Evolutionary conservation across 805 yeast species (phyloP), one percentile per base, ranked within the genome.

Genomic region (Candida palmyrensis): DNA sequence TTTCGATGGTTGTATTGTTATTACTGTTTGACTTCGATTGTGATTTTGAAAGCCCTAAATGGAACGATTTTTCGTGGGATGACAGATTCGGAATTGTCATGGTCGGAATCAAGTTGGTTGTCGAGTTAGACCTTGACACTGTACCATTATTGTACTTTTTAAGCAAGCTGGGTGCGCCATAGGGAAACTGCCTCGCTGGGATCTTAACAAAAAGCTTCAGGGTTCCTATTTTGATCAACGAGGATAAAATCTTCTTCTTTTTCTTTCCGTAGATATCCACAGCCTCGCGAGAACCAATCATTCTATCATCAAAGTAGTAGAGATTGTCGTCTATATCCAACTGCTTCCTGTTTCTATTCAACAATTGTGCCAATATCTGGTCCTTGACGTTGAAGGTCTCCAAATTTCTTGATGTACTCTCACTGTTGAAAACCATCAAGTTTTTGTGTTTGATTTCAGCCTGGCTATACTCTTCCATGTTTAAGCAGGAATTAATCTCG

Each of bases 121-220:
- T 14, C 11, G 30, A 21, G n/a, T 17, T 38, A 14, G 41, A 44
- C n/a, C n/a, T n/a, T 11, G 41, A 37, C 21, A 20, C 14, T 23
- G 33, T 16, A 3, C 54, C 58, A 23, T 44, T 52, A 31, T 66
- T 66, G 36, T 63, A 64, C 37, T 50, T 60, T 47, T 49, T 56
- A 6, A 66, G 43, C 20, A 66, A 43, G 31, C 51, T 53, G 1
- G 72, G 68, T 4, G 68, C 55, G 2, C 55, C 47, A 39, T 63
- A 65, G 1, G 61, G 57, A 10, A 66, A 41, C 5, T 57, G 46
- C 33, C 55, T 54, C 24, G 44, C 42, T 1, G 71, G 71, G 0
- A 65, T 59, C 25, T 42, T 44, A 9, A 50, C 63, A 33, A 49
- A 55, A 7, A 66, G 32, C 24, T 44, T 47, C 61, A 59, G 57